Base-by-base conservation (phyloP, 768 basidiomycete species). In the Boletus fagicola region DNA sequence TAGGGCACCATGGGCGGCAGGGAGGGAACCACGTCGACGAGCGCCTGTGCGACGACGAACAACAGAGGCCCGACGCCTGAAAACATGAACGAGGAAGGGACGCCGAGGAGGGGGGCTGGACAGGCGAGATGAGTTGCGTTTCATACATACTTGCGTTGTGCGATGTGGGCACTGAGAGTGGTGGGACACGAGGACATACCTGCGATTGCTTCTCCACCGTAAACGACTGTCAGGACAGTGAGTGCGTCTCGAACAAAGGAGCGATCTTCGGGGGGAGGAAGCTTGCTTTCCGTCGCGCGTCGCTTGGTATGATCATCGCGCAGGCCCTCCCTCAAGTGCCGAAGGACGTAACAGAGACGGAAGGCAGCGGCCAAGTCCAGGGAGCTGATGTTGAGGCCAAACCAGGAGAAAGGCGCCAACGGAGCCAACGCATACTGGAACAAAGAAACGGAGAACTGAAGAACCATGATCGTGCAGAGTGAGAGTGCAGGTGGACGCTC, bases 11-110 rank as follows among this genome's bases (percentile, higher is more conserved):
- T 47, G 83, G 88, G 3, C 81, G 78, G 62, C 1, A 61, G 3
- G 16, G 2, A 30, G 63, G 92, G 92, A 7, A 92, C 69, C 38
- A 74, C 67, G 24, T 86, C 80, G 26, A 89, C 80, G 48, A 87
- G 63, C 15, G 82, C 82, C 71, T 92, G 91, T 0, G 78, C 72
- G 15, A 71, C 66, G 11, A 80, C 72, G 70, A 87, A 93, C 26
- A 94, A 75, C 1, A 79, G 70, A 1, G 88, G 85, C 5, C 83
- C 77, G 9, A 81, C 77, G 2, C 87, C 86, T 1, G 87, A 88
- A n/a, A 84, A 59, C 79, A 94, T 82, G 75, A 94, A 94, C 10
- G 91, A 92, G 0, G 90, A 84, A 1, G 89, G 79, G 30, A 81
- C 63, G 4, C 86, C 80, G 53, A 92, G 75, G 31, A 85, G 75